Evolutionary conservation across 2,329 filamentous ascomycete species (phyloP), one percentile per base, ranked within the genome.

Genomic region (Aureobasidium sp.): DNA sequence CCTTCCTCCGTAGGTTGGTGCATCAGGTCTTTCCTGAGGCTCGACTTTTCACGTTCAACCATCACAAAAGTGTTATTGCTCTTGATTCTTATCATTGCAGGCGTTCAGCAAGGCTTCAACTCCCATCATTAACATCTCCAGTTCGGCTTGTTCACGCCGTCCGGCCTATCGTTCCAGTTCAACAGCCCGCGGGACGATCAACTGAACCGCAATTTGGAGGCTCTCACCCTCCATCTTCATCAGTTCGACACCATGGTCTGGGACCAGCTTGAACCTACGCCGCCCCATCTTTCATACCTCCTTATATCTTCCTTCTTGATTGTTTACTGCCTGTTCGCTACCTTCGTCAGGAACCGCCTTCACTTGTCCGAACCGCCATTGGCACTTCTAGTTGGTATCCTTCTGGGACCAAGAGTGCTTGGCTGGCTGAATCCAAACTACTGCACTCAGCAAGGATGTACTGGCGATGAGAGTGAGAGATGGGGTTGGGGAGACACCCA

Each of bases 311-410:
- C 69, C 12, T 80, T 80, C 66, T 72, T 80, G 20, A 73, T 81
- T 58, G 67, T 70, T 34, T 80, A 80, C 65, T 75, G 76, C 0
- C 70, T 80, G 11, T 80, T 80, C 68, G 75, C 75, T 9, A 69
- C 73, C 45, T 75, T 78, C 66, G 76, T 80, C 63, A 71, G 77
- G 39, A 80, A 80, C 63, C 73, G 76, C 9, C 70, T 80, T 2
- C 78, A 81, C 64, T 73, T 80, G 17, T 78, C 77, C 12, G 78
- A 80, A 68, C 78, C 78, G 5, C 78, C 78, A 5, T 71, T 80
- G 22, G 78, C 78, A 15, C 75, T 79, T 0, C 60, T 79, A 1
- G 72, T 78, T 47, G 78, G 78, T 7, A 78, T 80, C 41, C 44
- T 76, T 31, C 69, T 79, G 12, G 78, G 78, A 8, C 78, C 78